Percentiles rank a stretch among this genome's conserved stretches.
These are phyloP conservation scores for Tetrahymena thermophila DNA, from an alignment of 73 alveolate species.

Conservation along the genomic window DNA sequence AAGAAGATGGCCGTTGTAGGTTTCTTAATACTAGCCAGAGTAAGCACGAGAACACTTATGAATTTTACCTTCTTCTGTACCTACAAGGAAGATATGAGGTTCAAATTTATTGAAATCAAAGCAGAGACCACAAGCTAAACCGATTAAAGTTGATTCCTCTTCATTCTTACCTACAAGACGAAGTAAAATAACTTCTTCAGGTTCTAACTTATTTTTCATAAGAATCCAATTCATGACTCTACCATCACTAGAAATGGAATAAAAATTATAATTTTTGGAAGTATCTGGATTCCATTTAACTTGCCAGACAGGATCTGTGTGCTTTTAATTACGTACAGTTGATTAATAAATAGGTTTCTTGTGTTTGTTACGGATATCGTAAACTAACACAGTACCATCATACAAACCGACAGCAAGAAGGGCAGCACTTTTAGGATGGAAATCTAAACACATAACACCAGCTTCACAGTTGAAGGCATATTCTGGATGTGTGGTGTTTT, in stretches of 20 bases:
- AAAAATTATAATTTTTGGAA: slow-evolving; percentile 73
- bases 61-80: slow-evolving; percentile 99
- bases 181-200: slow-evolving; percentile 78
- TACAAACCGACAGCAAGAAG: slow-evolving; percentile 99
- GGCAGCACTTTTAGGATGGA: slow-evolving; percentile 97
- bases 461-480: slow-evolving; percentile 93
- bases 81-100: slow-evolving; percentile 96
- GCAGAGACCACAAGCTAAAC: slow-evolving; percentile 99
- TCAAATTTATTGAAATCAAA: slow-evolving; percentile 92
- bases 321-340: slow-evolving; percentile 97
- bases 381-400: slow-evolving; percentile 99
- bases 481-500: slow-evolving; percentile 99
- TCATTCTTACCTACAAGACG: slow-evolving; percentile 77
- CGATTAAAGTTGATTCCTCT: slow-evolving; percentile 73
- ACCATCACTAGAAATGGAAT: slow-evolving; percentile 99
- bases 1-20: slow-evolving; percentile 94
- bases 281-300: slow-evolving; percentile 93
- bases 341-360: slow-evolving; percentile 91
- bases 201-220: slow-evolving; percentile 92
- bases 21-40: slow-evolving; percentile 89
- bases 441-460: slow-evolving; percentile 97
- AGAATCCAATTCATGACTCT: slow-evolving; percentile 97
- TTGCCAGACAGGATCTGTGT: slow-evolving; percentile 99
- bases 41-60: slow-evolving; percentile 98
- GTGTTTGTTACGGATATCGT: slow-evolving; percentile 94